These are phyloP conservation scores for Magnaporthales sp. DNA, from an alignment of 2,329 filamentous ascomycete species.

Conservation along the genomic window DNA sequence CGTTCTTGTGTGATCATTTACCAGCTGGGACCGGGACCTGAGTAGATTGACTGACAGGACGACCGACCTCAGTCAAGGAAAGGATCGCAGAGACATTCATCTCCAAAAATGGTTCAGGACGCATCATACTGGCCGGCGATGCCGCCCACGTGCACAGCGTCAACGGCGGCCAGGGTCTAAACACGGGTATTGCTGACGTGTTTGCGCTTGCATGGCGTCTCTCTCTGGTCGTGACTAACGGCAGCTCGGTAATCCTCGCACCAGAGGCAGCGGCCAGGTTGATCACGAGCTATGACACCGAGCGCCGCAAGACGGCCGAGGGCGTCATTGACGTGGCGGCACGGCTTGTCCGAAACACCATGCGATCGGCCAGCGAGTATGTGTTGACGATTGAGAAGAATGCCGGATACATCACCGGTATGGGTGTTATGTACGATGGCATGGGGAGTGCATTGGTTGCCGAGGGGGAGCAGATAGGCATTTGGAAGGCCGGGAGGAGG, in stretches of 20 bases:
- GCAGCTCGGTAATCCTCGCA: neutral
- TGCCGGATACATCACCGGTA: neutral
- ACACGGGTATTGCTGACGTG: conserved; percentile 44
- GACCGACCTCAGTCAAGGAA: neutral
- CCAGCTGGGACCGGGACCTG: neutral
- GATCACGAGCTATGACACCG: neutral
- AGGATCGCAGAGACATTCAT: neutral
- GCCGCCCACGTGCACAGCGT: conserved; percentile 48
- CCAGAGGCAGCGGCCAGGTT: neutral
- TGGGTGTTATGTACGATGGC: neutral
- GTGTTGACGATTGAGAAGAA: neutral
- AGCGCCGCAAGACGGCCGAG: neutral
- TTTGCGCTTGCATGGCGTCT: conserved; percentile 49
- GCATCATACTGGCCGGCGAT: conserved; percentile 47
- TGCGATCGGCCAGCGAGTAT: neutral
- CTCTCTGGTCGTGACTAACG: conserved; percentile 13
- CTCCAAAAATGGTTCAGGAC: conserved; percentile 20
- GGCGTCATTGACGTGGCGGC: neutral
- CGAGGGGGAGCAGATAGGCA: neutral
- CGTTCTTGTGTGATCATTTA: neutral
- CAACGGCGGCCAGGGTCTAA: conserved; percentile 49
- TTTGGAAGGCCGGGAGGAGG: neutral
- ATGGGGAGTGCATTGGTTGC: neutral
- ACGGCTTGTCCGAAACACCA: neutral
- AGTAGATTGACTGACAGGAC: neutral